Evolutionary conservation across 148 eudicot species (phyloP), one percentile per base, ranked within the genome.

Genomic region (Rhododendron williamsianum): DNA sequence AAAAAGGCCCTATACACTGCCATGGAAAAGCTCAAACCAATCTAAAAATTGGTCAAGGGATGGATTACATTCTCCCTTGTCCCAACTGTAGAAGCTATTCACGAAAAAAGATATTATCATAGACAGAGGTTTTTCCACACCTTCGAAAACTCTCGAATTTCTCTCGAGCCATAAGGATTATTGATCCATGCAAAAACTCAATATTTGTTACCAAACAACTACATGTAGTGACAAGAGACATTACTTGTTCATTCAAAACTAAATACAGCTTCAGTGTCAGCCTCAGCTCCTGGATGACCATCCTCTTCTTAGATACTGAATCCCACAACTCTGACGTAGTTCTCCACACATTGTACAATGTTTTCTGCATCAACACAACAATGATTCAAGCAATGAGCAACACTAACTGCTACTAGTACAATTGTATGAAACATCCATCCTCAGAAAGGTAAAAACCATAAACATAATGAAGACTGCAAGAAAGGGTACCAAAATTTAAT

Each of bases 301-400:
- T 87, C 84, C 93, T 89, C 81, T 93, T 93, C 82, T 79, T 88
- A 82, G 91, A 84, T 72, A 94, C 94, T 4, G 91, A 92, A 73
- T 92, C 91, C 91, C 90, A 87, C 86, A 94, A 84, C 82, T 92
- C 93, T 90, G 92, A 90, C 46, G 91, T 93, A 89, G 89, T 87
- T 89, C 92, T 91, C 93, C 95, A 91, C 73, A 95, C 96, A 88
- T 90, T 91, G 87, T 88, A 92, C 85, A 97, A 67, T 84, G 87
- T 91, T 91, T 86, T 89, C 99, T 97, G 95, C 91, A 91, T 80
- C 45, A 87, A 49, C 79, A 82, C 56, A 83, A 36, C 51, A 85
- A 83, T 41, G n/a, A 82, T 69, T 84, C 6, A 82, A 74, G 65
- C 56, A 67, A 82, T 45, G 48, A 74, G 33, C 35, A 18, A 76